Percentiles rank a stretch among this genome's conserved stretches.
phyloP scores from a whole-genome alignment of 1,284 basidiomycete genomes.

The Trametes pubescens region DNA sequence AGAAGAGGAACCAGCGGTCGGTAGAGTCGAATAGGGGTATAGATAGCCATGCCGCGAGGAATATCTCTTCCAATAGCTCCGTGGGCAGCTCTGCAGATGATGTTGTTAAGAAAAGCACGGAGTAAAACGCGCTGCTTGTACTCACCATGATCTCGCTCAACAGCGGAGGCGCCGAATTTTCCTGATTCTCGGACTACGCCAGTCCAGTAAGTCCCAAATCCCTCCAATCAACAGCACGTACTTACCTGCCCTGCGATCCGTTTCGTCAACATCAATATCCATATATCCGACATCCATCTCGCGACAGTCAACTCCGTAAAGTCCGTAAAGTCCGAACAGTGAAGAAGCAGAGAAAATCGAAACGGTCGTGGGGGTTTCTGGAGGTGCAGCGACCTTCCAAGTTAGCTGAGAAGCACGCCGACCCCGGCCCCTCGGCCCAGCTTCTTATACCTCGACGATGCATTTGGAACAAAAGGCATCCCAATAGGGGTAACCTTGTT shows the following conservation, averaged over 20 bases:
- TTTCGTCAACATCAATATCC: not conserved
- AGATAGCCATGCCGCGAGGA: conserved; percentile 11
- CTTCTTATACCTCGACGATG: not conserved
- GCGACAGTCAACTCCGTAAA: no score
- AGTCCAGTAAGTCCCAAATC: no score
- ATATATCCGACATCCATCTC: not conserved
- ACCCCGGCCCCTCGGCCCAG: not conserved
- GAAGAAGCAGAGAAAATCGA: not conserved
- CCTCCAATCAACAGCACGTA: not conserved
- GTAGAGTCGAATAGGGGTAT: conserved; percentile 8
- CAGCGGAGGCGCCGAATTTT: no score
- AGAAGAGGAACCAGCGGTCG: conserved; percentile 17
- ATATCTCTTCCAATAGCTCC: conserved; percentile 8
- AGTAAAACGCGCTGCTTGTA: not conserved
- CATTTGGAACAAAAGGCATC: conserved; percentile 13
- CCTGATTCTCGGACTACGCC: no score
- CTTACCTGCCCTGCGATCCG: not conserved
- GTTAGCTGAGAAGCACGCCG: not conserved
- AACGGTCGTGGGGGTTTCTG: not conserved
- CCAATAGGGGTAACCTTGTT: conserved; percentile 18
- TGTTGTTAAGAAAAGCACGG: not conserved
- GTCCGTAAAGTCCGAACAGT: not conserved
- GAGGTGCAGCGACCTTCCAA: not conserved
- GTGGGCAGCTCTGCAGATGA: not conserved
- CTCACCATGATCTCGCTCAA: not conserved